Evolutionary conservation across 768 basidiomycete genomes (phyloP), one percentile per base, ranked within the genome.

Genomic region (Mycena haematopus): DNA sequence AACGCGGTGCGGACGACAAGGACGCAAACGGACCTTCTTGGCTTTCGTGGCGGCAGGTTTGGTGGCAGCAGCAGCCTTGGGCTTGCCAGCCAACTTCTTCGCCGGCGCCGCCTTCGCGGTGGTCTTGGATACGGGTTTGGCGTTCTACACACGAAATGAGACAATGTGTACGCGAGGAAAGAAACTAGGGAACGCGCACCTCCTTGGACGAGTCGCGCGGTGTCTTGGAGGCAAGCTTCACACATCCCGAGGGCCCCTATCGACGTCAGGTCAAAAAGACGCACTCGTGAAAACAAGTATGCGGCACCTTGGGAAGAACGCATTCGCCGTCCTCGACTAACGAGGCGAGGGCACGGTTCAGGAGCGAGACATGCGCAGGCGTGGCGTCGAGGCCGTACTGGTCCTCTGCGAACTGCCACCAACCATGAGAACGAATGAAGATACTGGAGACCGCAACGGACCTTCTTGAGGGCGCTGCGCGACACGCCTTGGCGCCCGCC

Each of bases 391-490:
- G 76, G 65, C 86, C 82, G 81, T 93, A 96, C 68, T 83, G 86
- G 68, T 92, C 87, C 74, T 93, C 91, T 52, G 95, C 89, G 75
- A 78, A 96, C 92, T 95, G 64, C 45, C 42, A 54, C 63, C 35
- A 44, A 45, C 73, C 8, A 69, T 71, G 61, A 70, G 56, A 42
- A 35, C 22, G 62, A 52, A 44, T 21, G 27, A 59, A 31, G 49
- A 31, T 9, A 31, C 29, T 47, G 38, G 10, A 51, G 11, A 4
- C 60, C 6, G 73, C 84, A 67, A 60, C 36, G 11, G 13, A 91
- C 89, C 84, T 92, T 92, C 86, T 95, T 96, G 76, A 95, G 89
- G 8, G 82, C 82, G 22, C 79, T 77, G 51, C 94, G 84, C 15
- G 92, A 94, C 40, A 93, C 60, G n/a, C 54, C 60, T 6, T 35